Base-by-base conservation (phyloP, 1,284 basidiomycete genomes). In the Taiwanofungus camphoratus region DNA sequence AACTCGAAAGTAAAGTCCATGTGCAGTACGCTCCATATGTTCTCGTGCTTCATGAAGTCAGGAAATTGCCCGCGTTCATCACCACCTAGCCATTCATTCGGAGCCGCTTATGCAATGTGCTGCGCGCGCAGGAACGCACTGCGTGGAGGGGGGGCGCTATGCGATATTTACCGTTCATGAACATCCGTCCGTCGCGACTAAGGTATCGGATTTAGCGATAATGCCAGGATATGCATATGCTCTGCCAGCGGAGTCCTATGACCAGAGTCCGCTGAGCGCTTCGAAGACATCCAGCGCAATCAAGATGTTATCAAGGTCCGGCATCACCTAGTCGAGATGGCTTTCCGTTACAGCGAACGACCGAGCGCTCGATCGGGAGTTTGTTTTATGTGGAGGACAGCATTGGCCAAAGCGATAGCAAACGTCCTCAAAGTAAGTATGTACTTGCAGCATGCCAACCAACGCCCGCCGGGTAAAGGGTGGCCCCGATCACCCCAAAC, bases 81-180 rank as follows among this genome's bases (percentile, higher is more conserved):
- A 39, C 23, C 39, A n/a, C 29, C 29, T 11, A 30, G 8, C 29
- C 24, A 13, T 34, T 19, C 42, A 34, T 41, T 42, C 39, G 30
- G 38, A 37, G 36, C 38, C 21, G 30, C 21, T 41, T 18, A 27
- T 21, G 30, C 23, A 12, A 31, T 32, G 23, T 36, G 22, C 18
- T 31, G 20, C 6, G 36, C 35, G 9, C 39, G 4, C 16, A 19
- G 30, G 29, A 6, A 34, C 13, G 35, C 18, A 16, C 32, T 30
- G 45, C 45, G 40, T 47, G 45, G 37, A 13, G 18, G 41, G 26
- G 45, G 36, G 39, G 44, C 33, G 23, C 29, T 35, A 27, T 22
- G 39, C 27, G 27, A 31, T 32, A 24, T 20, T 18, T 26, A 20
- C 32, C 21, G 33, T 36, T 42, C 41, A 42, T 42, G 11, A 36